Percentiles rank a stretch among this genome's conserved stretches.
Evolutionary conservation across 2,329 filamentous ascomycete species (phyloP).

Genomic region (Beauveria sp.): DNA sequence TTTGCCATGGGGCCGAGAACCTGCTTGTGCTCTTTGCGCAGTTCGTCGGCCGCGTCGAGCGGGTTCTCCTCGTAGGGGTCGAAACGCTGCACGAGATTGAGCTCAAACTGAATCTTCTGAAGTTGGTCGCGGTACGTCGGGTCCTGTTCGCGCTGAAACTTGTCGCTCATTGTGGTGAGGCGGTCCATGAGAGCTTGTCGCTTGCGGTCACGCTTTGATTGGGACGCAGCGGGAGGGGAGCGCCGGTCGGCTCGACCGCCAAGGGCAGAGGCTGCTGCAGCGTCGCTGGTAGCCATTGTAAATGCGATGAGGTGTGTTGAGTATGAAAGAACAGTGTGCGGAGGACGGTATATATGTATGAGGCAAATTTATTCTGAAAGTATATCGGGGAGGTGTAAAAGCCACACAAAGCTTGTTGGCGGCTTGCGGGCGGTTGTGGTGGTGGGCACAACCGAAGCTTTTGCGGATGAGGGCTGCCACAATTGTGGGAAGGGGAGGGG

Average conservation of each 20-base stretch:
- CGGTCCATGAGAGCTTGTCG: constrained; percentile 75
- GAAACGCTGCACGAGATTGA: constrained; percentile 75
- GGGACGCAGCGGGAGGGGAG: constrained; percentile 30
- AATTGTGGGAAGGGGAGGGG: neutral
- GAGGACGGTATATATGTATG: neutral
- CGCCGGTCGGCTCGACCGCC: constrained; percentile 28
- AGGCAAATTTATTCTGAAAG: neutral
- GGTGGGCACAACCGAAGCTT: neutral
- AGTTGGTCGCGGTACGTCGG: constrained; percentile 81
- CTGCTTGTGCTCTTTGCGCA: constrained; percentile 48
- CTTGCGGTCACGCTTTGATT: constrained; percentile 85
- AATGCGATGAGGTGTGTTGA: neutral
- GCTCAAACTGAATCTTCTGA: constrained; percentile 85
- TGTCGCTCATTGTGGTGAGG: constrained; percentile 65
- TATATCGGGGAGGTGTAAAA: neutral
- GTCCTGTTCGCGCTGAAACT: constrained; percentile 75
- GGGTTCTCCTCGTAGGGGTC: constrained; percentile 70
- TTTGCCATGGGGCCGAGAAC: constrained; percentile 32
- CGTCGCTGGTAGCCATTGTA: constrained; percentile 33
- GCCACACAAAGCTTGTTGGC: neutral
- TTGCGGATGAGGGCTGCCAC: neutral
- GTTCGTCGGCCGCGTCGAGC: constrained; percentile 61
- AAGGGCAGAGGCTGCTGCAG: constrained; percentile 24
- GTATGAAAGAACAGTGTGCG: neutral
- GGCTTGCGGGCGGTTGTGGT: neutral